Evolutionary conservation across 345 rosid genomes (phyloP), one percentile per base, ranked within the genome.

Genomic region (Melastoma malabathricum): DNA sequence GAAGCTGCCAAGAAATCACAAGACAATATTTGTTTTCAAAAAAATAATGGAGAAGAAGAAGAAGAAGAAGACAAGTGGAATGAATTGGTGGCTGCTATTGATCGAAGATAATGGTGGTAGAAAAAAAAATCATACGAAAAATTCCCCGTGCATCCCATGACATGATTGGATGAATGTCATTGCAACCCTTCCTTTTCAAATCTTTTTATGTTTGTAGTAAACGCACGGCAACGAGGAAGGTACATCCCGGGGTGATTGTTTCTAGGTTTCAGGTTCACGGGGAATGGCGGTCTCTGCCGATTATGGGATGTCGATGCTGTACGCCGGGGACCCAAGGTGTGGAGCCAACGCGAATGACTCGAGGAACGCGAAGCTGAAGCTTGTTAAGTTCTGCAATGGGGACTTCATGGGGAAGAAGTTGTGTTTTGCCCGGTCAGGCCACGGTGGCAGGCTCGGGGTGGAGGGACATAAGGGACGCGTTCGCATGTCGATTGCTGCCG

Each of bases 361-460:
- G 45, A 66, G 67, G 0, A 73, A 64, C 43, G 69, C 75, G 61
- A 65, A 54, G 54, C 60, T 64, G 39, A 53, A 47, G 44, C 29
- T 8, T 15, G 68, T 60, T 1, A 76, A 52, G 60, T 77, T 73
- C 64, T 61, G 76, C 38, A 76, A 75, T 58, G 90, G 84, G 44
- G 88, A 81, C 54, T 64, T 86, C 6, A 86, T 86, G 94, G 97
- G 95, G 50, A 75, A 51, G 60, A 79, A 80, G 69, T 63, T 86
- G 39, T 67, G 70, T 43, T 46, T 46, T 60, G 50, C 8, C 7
- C 27, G 16, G 45, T 15, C n/a, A 18, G n/a, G 60, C 51, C 67
- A 59, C 4, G 55, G 55, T 10, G 59, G 46, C 39, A 55, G 52
- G 15, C 47, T 15, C 50, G 29, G 47, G 3, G 25, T 16, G 23